Base-by-base conservation (phyloP, 179 eudicot genomes). In the Carnegiea gigantea region DNA sequence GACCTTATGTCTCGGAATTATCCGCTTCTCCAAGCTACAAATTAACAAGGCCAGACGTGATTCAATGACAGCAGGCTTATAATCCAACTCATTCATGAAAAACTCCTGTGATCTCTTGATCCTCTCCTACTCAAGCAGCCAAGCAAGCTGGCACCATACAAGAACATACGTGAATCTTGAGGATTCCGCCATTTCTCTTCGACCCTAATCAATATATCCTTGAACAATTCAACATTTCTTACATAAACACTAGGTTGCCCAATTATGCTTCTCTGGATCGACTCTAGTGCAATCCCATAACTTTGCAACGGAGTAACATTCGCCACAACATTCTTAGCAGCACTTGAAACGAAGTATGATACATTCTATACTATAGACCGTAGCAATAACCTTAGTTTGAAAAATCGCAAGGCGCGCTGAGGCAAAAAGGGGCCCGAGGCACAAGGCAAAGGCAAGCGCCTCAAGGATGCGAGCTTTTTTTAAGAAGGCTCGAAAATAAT, bases 41-140 rank as follows among this genome's bases (percentile, higher is more conserved):
- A 57, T 77, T 1, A 86, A 72, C 26, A 86, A 36, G 14, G 13
- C 15, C 24, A 70, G 74, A 36, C 44, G 49, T 4, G 81, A 36
- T 9, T 70, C 67, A 17, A 86, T 15, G 54, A 65, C 70, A 15
- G 54, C 49, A 40, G 86, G 80, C 43, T 75, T 43, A 46, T 53
- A 79, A 23, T 81, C 81, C 49, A 86, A 72, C 80, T 86, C 86
- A 36, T 82, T 84, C 81, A 84, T 86, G 75, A 48, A 74, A 65
- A 75, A 81, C 23, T 76, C 54, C 76, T 17, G 43, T 40, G 43
- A 21, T 38, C 46, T 76, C 11, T 72, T 40, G 28, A 86, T 11
- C 18, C 75, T 33, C 20, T 15, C 67, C 77, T 67, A 21, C 28
- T 65, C 30, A 46, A 1, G 8, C 78, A 53, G 11, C 73, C 5